Conservation (phyloP, 345 rosid species). For the Anastatica hierochuntica region DNA sequence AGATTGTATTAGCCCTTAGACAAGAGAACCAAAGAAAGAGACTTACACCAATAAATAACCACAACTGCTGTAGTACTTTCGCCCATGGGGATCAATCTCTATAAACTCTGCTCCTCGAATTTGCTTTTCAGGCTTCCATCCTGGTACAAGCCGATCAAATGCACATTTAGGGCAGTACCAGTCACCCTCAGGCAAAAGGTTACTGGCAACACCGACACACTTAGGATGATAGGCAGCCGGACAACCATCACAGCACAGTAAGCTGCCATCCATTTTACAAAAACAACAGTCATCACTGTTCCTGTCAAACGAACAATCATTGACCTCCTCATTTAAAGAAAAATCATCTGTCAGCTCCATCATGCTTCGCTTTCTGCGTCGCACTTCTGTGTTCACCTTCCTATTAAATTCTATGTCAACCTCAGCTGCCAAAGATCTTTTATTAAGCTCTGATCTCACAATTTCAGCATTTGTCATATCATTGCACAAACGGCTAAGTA, state of each 20-base stretch:
- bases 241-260: constrained; percentile 98
- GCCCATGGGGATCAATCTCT: constrained; percentile 72
- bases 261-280: constrained; percentile 93
- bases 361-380: constrained; percentile 42
- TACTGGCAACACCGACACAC: constrained; percentile 75
- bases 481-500: constrained; percentile 65
- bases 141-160: constrained; percentile 41
- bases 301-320: constrained; percentile 53
- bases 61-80: constrained; percentile 63
- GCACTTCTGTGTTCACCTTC: constrained; percentile 35
- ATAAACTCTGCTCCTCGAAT: constrained; percentile 82
- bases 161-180: constrained; percentile 99
- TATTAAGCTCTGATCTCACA: constrained; percentile 61
- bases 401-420: constrained; percentile 53
- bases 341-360: constrained; percentile 40
- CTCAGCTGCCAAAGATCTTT: constrained; percentile 62
- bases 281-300: constrained; percentile 89
- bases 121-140: constrained; percentile 44
- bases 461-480: constrained; percentile 69
- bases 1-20: constrained; percentile 10
- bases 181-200: constrained; percentile 86
- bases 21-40: constrained; percentile 11
- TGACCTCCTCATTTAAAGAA: constrained; percentile 43
- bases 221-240: constrained; percentile 99
- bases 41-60: constrained; percentile 97